Conservation (phyloP, 495 filamentous ascomycete genomes). For the Chaetomium tenue region DNA sequence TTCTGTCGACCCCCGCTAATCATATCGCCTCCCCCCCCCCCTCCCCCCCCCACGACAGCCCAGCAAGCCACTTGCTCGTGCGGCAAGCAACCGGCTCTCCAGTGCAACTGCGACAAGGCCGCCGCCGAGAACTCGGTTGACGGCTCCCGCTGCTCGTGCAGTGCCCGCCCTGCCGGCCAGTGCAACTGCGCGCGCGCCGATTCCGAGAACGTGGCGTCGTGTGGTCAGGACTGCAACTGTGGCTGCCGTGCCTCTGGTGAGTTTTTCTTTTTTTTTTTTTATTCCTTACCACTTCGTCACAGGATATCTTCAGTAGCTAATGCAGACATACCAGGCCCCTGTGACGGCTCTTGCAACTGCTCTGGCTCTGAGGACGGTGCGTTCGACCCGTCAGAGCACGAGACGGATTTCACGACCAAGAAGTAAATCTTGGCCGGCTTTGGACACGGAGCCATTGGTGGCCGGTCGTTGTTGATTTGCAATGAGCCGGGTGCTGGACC, state of each 20-base stretch:
- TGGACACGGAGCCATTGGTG: neutral
- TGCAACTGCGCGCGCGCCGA: conserved; percentile 78
- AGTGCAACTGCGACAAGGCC: conserved; percentile 82
- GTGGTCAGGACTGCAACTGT: conserved; percentile 62
- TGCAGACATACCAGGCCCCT: conserved; percentile 55
- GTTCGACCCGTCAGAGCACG: conserved; percentile 51
- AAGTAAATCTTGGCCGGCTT: conserved; percentile 29
- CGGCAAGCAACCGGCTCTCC: conserved; percentile 77
- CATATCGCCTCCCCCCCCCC: neutral
- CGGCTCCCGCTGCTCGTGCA: conserved; percentile 83
- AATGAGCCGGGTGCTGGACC: too few relatives aligned
- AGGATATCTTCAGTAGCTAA: conserved; percentile 1
- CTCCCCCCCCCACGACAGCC: conserved; percentile 29
- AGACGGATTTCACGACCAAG: conserved; percentile 81
- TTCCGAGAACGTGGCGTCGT: conserved; percentile 65
- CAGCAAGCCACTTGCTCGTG: conserved; percentile 76
- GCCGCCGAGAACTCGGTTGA: conserved; percentile 66
- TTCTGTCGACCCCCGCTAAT: neutral
- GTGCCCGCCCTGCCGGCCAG: conserved; percentile 68
- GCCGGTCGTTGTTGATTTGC: neutral
- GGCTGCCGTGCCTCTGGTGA: conserved; percentile 69
- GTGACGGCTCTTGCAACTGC: conserved; percentile 82
- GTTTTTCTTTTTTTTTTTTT: conserved; percentile 29
- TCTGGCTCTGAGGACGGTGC: conserved; percentile 60
- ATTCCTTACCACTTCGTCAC: too few relatives aligned